Conservation (phyloP, 331 rosid genomes). For the Quercus lobata region DNA sequence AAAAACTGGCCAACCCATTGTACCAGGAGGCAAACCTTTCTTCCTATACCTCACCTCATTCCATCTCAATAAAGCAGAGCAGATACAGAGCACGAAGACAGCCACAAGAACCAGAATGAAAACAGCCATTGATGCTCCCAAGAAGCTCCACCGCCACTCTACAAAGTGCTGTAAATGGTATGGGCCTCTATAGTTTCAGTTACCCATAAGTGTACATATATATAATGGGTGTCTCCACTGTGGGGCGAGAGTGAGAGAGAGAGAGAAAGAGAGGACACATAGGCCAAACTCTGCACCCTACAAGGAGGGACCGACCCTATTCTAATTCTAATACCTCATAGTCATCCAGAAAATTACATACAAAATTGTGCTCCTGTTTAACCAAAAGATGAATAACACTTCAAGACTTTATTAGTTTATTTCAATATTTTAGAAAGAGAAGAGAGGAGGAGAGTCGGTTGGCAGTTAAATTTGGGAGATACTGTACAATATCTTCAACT, state of each 20-base stretch:
- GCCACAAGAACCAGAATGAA: conserved; percentile 39
- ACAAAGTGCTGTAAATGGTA: conserved; percentile 27
- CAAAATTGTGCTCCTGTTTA: neutral
- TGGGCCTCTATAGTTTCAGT: conserved; percentile 28
- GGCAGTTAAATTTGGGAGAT: conserved; percentile 28
- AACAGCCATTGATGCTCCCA: conserved; percentile 64
- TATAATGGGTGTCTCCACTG: conserved; percentile 4
- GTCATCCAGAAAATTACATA: conserved; percentile 1
- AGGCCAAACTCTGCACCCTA: conserved; percentile 52
- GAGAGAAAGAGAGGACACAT: conserved; percentile 15
- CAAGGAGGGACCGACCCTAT: conserved; percentile 42
- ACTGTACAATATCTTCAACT: conserved; percentile 27
- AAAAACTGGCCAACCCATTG: conserved; percentile 99
- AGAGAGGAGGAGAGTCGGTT: conserved; percentile 26
- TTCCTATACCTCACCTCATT: conserved; percentile 72
- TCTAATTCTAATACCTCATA: conserved; percentile 22
- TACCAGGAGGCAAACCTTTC: conserved; percentile 93
- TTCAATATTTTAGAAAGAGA: conserved; percentile 27
- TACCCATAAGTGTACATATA: conserved; percentile 36
- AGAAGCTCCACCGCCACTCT: conserved; percentile 27
- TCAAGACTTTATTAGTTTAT: neutral
- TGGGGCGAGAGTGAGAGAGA: neutral
- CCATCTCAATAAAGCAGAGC: conserved; percentile 91
- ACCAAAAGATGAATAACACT: no score
- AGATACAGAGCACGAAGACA: conserved; percentile 64